These are phyloP conservation scores for Endocarpon pusillum DNA, from an alignment of 495 filamentous ascomycete species.

Conservation along the genomic window DNA sequence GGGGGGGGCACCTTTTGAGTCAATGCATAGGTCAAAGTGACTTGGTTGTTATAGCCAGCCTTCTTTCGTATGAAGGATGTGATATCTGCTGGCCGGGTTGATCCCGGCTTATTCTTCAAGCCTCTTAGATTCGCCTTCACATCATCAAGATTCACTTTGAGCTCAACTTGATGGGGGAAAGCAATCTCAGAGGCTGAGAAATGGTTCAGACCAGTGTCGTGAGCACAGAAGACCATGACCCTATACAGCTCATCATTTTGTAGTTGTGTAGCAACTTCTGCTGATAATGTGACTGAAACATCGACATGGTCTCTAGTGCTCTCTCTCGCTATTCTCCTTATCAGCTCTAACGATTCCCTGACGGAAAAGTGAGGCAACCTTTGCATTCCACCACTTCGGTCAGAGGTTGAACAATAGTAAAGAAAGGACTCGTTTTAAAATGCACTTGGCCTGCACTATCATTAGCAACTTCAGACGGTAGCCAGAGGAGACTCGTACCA, in stretches of 20 bases:
- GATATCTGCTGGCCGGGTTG: conserved; percentile 82
- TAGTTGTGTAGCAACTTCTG: conserved; percentile 30
- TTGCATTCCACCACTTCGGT: conserved; percentile 48
- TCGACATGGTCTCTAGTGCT: conserved; percentile 34
- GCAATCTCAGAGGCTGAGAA: conserved; percentile 53
- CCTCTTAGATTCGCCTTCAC: conserved; percentile 81
- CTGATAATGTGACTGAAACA: conserved; percentile 32
- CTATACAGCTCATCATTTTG: conserved; percentile 34
- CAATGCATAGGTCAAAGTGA: conserved; percentile 81
- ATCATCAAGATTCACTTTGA: conserved; percentile 76
- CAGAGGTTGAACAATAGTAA: conserved; percentile 40
- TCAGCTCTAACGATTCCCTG: conserved; percentile 7
- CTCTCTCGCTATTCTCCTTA: conserved; percentile 24
- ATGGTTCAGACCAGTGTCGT: conserved; percentile 32
- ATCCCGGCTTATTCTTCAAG: conserved; percentile 86
- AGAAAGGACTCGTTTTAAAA: too few relatives aligned
- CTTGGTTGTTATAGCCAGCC: conserved; percentile 49
- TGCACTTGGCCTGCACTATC: conserved; percentile 62
- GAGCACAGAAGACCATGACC: conserved; percentile 71
- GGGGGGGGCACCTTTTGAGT: conserved; percentile 68
- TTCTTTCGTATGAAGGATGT: conserved; percentile 57
- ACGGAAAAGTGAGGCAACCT: conserved; percentile 31
- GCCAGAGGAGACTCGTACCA: too few relatives aligned
- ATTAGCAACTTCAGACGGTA: too few relatives aligned
- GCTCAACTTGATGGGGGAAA: conserved; percentile 81